Evolutionary conservation across 2,329 filamentous ascomycete species (phyloP).

Genomic region (Talaromyces islandicus): DNA sequence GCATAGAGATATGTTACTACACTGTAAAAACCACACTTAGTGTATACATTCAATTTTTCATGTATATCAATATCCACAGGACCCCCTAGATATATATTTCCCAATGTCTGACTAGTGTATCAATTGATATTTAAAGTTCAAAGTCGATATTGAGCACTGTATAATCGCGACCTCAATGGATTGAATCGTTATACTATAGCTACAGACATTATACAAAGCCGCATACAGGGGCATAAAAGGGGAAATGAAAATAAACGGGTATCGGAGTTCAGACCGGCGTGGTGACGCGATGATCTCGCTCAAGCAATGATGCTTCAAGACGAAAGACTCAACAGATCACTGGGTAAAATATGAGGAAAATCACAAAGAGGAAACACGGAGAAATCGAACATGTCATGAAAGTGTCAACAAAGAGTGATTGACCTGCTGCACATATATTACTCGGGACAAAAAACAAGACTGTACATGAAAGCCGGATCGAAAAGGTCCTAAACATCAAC

Average conservation of each 20-base stretch:
- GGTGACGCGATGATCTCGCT: not conserved
- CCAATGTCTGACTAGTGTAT: too few species aligned
- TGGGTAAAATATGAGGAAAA: not conserved
- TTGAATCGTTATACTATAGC: not conserved
- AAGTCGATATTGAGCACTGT: too few species aligned
- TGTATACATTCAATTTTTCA: too few species aligned
- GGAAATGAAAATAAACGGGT: not conserved
- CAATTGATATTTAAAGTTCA: too few species aligned
- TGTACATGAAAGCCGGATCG: not conserved
- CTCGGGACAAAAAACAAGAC: not conserved
- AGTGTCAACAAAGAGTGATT: not conserved
- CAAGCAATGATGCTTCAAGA: not conserved
- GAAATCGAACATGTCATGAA: not conserved
- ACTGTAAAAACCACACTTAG: too few species aligned
- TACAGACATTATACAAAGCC: not conserved
- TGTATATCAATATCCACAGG: too few species aligned
- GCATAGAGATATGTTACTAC: too few species aligned
- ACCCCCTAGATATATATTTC: too few species aligned
- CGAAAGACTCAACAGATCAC: not conserved
- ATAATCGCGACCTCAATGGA: not conserved
- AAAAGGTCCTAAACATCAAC: conserved; percentile 21
- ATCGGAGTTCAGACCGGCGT: not conserved
- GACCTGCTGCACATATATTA: not conserved
- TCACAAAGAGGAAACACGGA: not conserved
- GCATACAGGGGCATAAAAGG: not conserved